These are phyloP conservation scores for Metschnikowia hibisci DNA, from an alignment of 805 yeast genomes.

Conservation along the genomic window DNA sequence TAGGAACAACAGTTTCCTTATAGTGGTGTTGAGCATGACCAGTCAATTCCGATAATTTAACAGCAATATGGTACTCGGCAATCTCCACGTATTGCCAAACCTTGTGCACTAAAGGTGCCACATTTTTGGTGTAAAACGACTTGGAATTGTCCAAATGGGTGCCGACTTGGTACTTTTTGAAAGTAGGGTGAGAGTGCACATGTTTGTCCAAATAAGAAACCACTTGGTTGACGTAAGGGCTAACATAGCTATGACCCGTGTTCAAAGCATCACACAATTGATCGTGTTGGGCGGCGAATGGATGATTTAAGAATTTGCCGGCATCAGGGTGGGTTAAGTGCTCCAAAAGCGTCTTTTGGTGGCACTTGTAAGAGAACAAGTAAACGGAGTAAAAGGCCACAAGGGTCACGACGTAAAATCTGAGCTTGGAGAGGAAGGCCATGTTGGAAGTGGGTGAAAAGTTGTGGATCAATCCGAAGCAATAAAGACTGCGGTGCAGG, in stretches of 20 bases:
- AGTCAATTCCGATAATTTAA: constrained; percentile 21
- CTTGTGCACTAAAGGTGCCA: constrained; percentile 30
- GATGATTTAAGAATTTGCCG: constrained; percentile 32
- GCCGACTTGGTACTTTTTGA: constrained; percentile 29
- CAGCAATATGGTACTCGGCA: constrained; percentile 30
- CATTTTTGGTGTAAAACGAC: constrained; percentile 22
- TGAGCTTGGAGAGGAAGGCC: constrained; percentile 19
- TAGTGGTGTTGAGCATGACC: constrained; percentile 16
- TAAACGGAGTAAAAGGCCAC: constrained; percentile 33
- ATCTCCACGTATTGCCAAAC: constrained; percentile 33
- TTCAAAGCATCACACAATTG: constrained; percentile 32
- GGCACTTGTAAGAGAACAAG: constrained; percentile 40
- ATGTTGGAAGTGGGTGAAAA: constrained; percentile 5
- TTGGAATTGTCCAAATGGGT: constrained; percentile 25
- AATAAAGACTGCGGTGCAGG: constrained; percentile 2
- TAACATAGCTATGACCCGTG: constrained; percentile 24
- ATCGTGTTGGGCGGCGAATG: constrained; percentile 35
- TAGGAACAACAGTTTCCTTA: constrained; percentile 20
- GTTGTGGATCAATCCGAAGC: not conserved
- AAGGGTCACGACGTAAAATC: constrained; percentile 21
- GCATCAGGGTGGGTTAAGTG: constrained; percentile 19
- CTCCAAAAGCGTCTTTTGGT: constrained; percentile 28
- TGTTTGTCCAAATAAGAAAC: constrained; percentile 32
- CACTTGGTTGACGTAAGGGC: constrained; percentile 29
- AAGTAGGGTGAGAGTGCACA: constrained; percentile 35